A percentile compares a stretch with the other conserved stretches of the same genome.
phyloP scores from a whole-genome alignment of 176 grass and related monocot species.

The Olyra latifolia region DNA sequence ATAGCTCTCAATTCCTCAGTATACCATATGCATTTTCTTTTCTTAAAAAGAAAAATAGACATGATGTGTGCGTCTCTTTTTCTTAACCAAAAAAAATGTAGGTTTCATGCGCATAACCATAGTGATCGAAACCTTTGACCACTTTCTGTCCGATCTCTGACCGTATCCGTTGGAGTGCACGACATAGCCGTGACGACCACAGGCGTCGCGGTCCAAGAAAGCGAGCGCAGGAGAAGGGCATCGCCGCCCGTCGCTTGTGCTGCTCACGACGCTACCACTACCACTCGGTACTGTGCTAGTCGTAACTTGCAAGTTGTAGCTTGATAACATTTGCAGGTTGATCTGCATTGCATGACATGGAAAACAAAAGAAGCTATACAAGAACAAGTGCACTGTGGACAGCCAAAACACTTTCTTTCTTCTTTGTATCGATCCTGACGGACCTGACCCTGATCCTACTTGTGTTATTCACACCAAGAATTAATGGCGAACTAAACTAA shows the following conservation, averaged over 20 bases:
- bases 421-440: not conserved
- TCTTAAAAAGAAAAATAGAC: not conserved
- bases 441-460: not conserved
- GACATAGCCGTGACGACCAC: not conserved
- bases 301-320: no score
- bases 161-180: not conserved
- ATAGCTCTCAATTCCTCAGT: not conserved
- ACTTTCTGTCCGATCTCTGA: not conserved
- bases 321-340: no score
- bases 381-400: not conserved
- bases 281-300: no score
- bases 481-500: not conserved
- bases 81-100: no score
- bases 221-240: not conserved
- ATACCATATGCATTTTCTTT: not conserved
- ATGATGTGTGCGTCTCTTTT: not conserved
- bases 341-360: not conserved
- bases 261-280: not conserved
- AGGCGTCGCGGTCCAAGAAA: not conserved
- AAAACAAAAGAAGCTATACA: not conserved
- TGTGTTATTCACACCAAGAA: conserved; percentile 43
- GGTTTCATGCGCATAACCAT: no score
- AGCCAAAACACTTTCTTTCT: not conserved
- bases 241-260: no score
- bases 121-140: not conserved